Base-by-base conservation (phyloP, 2,329 filamentous ascomycete genomes). In the Paecilomyces sp. region DNA sequence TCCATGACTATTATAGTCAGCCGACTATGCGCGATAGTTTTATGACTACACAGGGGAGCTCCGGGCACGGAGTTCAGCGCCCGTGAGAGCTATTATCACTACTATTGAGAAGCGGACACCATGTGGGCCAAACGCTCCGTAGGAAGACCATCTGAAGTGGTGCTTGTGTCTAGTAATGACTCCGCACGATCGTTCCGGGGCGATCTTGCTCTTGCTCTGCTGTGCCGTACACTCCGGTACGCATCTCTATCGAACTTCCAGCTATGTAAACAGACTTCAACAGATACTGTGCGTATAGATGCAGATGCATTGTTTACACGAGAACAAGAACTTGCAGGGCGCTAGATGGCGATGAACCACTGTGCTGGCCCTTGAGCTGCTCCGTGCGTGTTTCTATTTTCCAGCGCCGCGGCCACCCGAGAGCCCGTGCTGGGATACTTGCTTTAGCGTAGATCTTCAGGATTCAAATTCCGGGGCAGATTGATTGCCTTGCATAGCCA, bases 401-500 rank as follows among this genome's bases (percentile, higher is more conserved):
- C 50, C 24, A 4, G 51, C 9, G 22, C 51, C 51, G 51, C 47
- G 47, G 9, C 28, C 28, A n/a, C 8, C 28, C 18, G 28, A 53
- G 5, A 53, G 18, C 13, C 22, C 50, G 50, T 28, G 25, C 50
- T 53, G n/a, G 25, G 18, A 47, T 53, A 28, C 25, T 28, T 28
- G 6, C 25, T 28, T 28, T 28, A 30, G 51, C 51, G 51, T 30
- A 18, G 51, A 53, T 53, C 51, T 25, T 25, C 6, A 15, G 51
- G 24, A 53, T 53, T 30, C 51, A 53, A 53, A 53, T 53, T 53
- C 51, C 51, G 51, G 51, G 51, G 51, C 51, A 53, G 51, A 53
- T 53, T 22, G 24, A 3, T 6, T 6, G 25, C 25, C 6, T 28
- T 28, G 25, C 8, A 5, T 33, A 11, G 31, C 31, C n/a, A 18